Percentiles rank a stretch among this genome's conserved stretches.
These are phyloP conservation scores for Teratosphaeria nubilosa DNA, from an alignment of 2,329 filamentous ascomycete species.

Conservation along the genomic window DNA sequence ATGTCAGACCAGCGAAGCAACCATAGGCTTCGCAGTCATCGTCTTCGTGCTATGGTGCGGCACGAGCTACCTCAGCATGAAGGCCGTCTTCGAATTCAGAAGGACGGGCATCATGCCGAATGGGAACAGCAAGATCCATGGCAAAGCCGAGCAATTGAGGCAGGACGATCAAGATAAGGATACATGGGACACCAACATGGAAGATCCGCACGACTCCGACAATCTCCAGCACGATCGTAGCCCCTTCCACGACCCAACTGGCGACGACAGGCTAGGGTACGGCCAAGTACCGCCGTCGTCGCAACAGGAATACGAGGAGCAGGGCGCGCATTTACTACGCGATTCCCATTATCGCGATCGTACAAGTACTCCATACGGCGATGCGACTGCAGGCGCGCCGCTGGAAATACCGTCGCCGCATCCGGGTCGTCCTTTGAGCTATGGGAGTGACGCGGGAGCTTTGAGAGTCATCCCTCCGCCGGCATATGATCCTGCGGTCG, in stretches of 20 bases:
- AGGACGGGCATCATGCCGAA: constrained; percentile 45
- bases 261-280: not conserved
- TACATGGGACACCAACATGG: constrained; percentile 35
- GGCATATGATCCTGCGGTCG: constrained; percentile 7
- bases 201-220: constrained; percentile 24
- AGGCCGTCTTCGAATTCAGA: constrained; percentile 47
- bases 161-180: constrained; percentile 35
- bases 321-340: not conserved
- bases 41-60: constrained; percentile 47
- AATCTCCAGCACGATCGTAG: constrained; percentile 29
- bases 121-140: constrained; percentile 31
- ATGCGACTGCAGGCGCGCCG: not conserved
- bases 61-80: constrained; percentile 44
- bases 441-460: constrained; percentile 23
- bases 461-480: constrained; percentile 2
- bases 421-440: constrained; percentile 30
- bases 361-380: not conserved
- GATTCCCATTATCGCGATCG: not conserved
- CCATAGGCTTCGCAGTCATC: constrained; percentile 46
- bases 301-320: constrained; percentile 16
- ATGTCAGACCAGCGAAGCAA: constrained; percentile 47
- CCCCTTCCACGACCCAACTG: constrained; percentile 6
- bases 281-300: constrained; percentile 1
- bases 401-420: constrained; percentile 23
- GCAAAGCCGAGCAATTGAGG: constrained; percentile 14